These are phyloP conservation scores for Mercurialis annua DNA, from an alignment of 345 rosid genomes.

Conservation along the genomic window DNA sequence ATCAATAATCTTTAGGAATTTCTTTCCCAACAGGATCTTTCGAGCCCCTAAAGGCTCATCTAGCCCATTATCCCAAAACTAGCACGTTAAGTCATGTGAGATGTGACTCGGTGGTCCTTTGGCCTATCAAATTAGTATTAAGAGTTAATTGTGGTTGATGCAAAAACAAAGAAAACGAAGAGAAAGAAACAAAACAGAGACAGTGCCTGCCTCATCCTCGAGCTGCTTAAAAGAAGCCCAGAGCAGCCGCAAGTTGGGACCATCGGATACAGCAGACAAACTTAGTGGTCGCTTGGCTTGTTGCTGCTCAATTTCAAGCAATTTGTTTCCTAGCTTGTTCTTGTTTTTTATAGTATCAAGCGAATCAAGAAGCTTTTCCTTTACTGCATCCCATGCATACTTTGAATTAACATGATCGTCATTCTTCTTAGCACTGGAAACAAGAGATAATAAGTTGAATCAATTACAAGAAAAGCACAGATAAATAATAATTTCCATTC, in stretches of 20 bases:
- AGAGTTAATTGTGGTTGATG: not conserved
- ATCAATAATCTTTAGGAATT: not conserved
- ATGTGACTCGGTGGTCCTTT: not conserved
- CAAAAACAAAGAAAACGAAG: not conserved
- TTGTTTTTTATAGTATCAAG: constrained; percentile 47
- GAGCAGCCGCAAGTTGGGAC: constrained; percentile 64
- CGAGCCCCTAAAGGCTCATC: not conserved
- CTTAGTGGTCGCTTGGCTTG: constrained; percentile 48
- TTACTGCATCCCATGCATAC: constrained; percentile 59
- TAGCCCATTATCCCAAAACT: constrained; percentile 5
- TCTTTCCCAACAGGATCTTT: not conserved
- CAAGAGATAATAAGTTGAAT: constrained; percentile 12
- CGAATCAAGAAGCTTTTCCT: constrained; percentile 66
- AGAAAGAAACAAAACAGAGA: constrained; percentile 27
- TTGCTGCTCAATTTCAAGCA: constrained; percentile 43
- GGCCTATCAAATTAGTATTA: not conserved
- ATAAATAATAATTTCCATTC: constrained; percentile 9
- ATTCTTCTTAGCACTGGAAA: constrained; percentile 38
- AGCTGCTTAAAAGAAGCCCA: constrained; percentile 68
- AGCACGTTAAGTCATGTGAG: constrained; percentile 10
- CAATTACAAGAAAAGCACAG: constrained; percentile 6
- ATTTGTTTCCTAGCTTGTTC: constrained; percentile 34
- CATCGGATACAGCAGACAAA: constrained; percentile 67
- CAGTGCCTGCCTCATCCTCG: constrained; percentile 71
- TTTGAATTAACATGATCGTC: constrained; percentile 35